phyloP scores from a whole-genome alignment of 495 filamentous ascomycete species.

The Penicillium crystallinum region DNA sequence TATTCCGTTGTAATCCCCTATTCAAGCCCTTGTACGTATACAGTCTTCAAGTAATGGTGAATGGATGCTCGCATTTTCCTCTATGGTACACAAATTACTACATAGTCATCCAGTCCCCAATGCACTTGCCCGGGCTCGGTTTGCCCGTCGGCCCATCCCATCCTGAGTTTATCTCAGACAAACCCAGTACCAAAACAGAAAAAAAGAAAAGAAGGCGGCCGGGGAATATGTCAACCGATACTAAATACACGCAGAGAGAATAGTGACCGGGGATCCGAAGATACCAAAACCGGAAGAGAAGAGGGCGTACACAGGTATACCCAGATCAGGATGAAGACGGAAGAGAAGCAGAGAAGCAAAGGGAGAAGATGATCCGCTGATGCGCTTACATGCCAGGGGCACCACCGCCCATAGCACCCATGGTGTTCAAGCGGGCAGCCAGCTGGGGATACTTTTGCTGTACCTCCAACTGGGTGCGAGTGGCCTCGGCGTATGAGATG shows the following conservation, averaged over 20 bases:
- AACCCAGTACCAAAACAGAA: constrained; percentile 18
- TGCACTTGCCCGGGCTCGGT: constrained; percentile 10
- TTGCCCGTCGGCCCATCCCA: constrained; percentile 10
- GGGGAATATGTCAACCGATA: constrained; percentile 27
- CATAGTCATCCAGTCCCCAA: constrained; percentile 12
- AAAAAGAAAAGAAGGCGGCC: constrained; percentile 16
- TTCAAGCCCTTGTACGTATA: no score
- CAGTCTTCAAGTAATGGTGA: not conserved
- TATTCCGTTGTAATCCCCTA: no score
- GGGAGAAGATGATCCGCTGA: constrained; percentile 13
- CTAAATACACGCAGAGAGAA: constrained; percentile 37
- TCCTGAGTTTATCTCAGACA: constrained; percentile 15
- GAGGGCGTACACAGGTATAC: constrained; percentile 10
- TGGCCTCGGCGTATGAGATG: constrained; percentile 94
- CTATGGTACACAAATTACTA: constrained; percentile 34
- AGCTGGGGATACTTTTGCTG: constrained; percentile 98
- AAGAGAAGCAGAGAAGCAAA: constrained; percentile 14
- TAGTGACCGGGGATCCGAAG: constrained; percentile 18
- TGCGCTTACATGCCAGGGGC: constrained; percentile 36
- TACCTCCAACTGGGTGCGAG: constrained; percentile 92
- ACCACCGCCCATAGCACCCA: constrained; percentile 48
- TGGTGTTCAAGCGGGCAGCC: constrained; percentile 71
- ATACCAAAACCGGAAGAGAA: constrained; percentile 19
- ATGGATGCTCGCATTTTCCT: constrained; percentile 20
- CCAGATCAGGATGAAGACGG: constrained; percentile 12